A percentile compares a stretch with the other conserved stretches of the same genome.
Conservation (phyloP, 306 rosid genomes). For the Corylus heterophylla region DNA sequence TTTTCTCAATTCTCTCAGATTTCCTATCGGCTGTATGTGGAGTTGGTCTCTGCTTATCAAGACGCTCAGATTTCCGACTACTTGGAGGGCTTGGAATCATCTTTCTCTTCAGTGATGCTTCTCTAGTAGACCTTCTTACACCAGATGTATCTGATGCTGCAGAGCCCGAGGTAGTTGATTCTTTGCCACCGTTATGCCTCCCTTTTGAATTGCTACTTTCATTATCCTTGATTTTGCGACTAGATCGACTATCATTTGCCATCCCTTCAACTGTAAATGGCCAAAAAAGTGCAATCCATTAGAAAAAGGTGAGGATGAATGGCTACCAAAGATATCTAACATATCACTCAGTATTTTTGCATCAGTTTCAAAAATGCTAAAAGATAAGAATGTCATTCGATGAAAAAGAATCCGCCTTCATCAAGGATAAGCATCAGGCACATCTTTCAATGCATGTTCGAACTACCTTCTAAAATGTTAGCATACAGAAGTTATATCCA, state of each 20-base stretch:
- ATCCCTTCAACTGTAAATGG: constrained; percentile 38
- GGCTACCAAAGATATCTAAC: constrained; percentile 17
- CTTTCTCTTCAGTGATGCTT: constrained; percentile 38
- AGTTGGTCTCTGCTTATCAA: constrained; percentile 34
- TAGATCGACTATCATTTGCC: constrained; percentile 52
- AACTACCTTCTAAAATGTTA: background rate
- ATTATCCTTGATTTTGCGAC: constrained; percentile 46
- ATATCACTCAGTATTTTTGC: constrained; percentile 3
- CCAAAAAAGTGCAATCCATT: constrained; percentile 10
- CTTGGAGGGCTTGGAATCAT: constrained; percentile 32
- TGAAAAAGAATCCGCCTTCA: background rate
- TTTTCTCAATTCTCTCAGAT: constrained; percentile 42
- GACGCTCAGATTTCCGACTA: constrained; percentile 44
- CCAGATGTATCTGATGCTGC: constrained; percentile 36
- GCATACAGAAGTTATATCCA: constrained; percentile 21
- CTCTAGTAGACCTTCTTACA: constrained; percentile 61
- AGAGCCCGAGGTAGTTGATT: constrained; percentile 29
- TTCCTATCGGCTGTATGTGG: constrained; percentile 35
- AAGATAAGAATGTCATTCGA: background rate
- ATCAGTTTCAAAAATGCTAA: background rate
- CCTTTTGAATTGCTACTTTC: constrained; percentile 36
- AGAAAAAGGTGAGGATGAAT: background rate
- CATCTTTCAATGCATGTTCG: background rate
- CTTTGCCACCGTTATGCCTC: constrained; percentile 35
- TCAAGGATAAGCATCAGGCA: background rate